Base-by-base conservation (phyloP, 495 filamentous ascomycete species). In the Penicillium egyptiacum region DNA sequence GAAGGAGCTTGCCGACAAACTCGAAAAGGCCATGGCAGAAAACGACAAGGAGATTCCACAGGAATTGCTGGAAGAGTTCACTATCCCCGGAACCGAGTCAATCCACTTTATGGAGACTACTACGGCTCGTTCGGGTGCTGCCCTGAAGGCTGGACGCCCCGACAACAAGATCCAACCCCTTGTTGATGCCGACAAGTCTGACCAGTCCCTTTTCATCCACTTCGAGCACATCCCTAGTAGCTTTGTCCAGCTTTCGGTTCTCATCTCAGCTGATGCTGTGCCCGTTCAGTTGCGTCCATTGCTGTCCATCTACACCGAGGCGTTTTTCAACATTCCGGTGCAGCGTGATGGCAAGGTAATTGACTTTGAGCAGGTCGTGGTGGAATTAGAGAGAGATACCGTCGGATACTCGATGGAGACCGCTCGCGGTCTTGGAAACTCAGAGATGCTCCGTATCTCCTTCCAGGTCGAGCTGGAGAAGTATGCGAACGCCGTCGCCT, bases 321-420 rank as follows among this genome's bases (percentile, higher is more conserved):
- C 92, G 59, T 96, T 97, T 79, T 99, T 98, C 78, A 91, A 89
- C 65, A 89, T 91, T 1, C 93, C 92, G 0, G 85, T 99, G 46
- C 71, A 81, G 66, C 85, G 84, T n/a, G 81, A 92, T 65, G 92
- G 89, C 43, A 77, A 90, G 66, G 82, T 79, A 10, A 74, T 99
- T 16, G 85, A 88, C 57, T 99, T 97, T 67, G 95, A 98, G 64
- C 79, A 96, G 48, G 90, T 98, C 23, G 90, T 96, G 14, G 88
- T 88, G 56, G 83, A 91, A 57, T 76, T 99, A 23, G 95, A 98
- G 70, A 84, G 86, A 65, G 92, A 97, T 63, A 98, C 95, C 0
- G 86, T 97, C 50, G 83, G 82, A 58, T 97, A 95, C 67, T 75
- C 71, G 3, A 85, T 96, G 65, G 83, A 84, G 56, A 76, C 79